Conservation (phyloP, 768 basidiomycete species). For the Lentinula aciculospora region DNA sequence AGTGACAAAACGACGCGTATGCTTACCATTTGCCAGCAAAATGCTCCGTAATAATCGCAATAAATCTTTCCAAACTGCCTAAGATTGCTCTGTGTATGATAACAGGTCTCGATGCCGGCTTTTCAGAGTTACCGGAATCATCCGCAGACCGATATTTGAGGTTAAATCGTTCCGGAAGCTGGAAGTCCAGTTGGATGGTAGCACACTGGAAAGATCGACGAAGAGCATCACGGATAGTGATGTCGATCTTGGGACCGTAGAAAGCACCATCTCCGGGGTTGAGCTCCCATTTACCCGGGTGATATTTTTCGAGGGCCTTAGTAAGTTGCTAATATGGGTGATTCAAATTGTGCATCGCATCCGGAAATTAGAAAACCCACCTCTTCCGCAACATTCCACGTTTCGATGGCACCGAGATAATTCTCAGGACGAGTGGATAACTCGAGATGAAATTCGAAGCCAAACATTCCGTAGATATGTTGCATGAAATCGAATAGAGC, state of each 20-base stretch:
- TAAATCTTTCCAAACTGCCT: constrained; percentile 91
- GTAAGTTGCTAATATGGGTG: constrained; percentile 62
- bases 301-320: constrained; percentile 75
- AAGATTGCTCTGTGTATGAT: constrained; percentile 98
- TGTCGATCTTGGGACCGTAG: constrained; percentile 99
- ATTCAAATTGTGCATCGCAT: background rate
- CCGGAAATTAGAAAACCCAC: constrained; percentile 33
- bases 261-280: constrained; percentile 98
- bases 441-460: constrained; percentile 90
- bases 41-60: constrained; percentile 95
- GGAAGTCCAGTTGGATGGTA: constrained; percentile 98
- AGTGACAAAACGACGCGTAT: background rate
- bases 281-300: constrained; percentile 86
- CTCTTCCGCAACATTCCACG: constrained; percentile 86
- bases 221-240: constrained; percentile 90
- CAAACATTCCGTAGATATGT: constrained; percentile 88
- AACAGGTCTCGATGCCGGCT: constrained; percentile 72
- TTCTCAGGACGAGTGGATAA: constrained; percentile 96
- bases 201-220: constrained; percentile 95
- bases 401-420: constrained; percentile 80
- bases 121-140: constrained; percentile 52
- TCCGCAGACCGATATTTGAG: constrained; percentile 83
- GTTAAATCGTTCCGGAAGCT: constrained; percentile 94
- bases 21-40: constrained; percentile 94
- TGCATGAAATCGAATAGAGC: constrained; percentile 93